Evolutionary conservation across 1,284 basidiomycete species (phyloP).

Genomic region (Takashimella koratensis): DNA sequence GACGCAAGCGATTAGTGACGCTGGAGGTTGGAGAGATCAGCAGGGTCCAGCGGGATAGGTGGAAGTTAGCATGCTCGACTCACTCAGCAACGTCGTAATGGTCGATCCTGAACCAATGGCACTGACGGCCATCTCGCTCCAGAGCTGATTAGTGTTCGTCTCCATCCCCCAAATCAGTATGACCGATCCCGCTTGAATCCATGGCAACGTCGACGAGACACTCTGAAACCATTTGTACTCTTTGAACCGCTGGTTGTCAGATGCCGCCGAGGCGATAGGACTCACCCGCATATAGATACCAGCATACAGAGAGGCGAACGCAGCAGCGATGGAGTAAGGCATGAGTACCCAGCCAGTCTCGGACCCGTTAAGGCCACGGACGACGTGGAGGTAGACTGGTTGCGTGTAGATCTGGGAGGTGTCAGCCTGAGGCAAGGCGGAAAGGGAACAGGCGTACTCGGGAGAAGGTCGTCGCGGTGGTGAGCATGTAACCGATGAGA

Average conservation of each 20-base stretch:
- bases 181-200: constrained; percentile 79
- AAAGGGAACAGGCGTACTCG: constrained; percentile 57
- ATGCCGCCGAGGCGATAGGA: too few species aligned
- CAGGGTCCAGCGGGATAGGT: not conserved
- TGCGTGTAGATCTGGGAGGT: too few species aligned
- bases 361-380: constrained; percentile 40
- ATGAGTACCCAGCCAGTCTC: constrained; percentile 47
- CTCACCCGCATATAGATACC: not conserved
- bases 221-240: too few species aligned
- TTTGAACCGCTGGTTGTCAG: too few species aligned
- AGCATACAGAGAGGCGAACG: constrained; percentile 63
- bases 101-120: constrained; percentile 29
- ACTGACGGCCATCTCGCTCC: constrained; percentile 44
- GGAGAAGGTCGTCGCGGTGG: constrained; percentile 70
- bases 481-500: constrained; percentile 34
- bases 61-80: not conserved
- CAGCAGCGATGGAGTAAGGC: constrained; percentile 76
- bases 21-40: constrained; percentile 13
- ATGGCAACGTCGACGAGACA: too few species aligned
- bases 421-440: too few species aligned
- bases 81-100: too few species aligned
- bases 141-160: constrained; percentile 41
- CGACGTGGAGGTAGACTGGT: constrained; percentile 46
- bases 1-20: constrained; percentile 42
- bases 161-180: too few species aligned